phyloP scores from a whole-genome alignment of 805 yeast species.

The Blastobotrys mokoenaii region DNA sequence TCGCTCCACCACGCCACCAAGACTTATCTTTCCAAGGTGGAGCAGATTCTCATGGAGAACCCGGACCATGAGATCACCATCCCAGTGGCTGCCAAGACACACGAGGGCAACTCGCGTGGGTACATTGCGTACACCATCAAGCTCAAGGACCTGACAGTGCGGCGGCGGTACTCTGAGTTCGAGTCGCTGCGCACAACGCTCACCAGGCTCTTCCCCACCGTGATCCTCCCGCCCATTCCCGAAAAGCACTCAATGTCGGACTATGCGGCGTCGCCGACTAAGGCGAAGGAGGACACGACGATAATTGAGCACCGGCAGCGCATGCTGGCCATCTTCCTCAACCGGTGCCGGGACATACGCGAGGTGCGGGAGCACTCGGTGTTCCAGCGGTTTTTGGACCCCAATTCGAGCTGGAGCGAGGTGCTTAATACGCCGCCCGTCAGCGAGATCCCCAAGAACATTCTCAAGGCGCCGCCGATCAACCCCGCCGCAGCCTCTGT shows the following conservation, averaged over 20 bases:
- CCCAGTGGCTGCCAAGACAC: conserved; percentile 76
- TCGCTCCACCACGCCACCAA: conserved; percentile 1
- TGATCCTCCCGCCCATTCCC: conserved; percentile 90
- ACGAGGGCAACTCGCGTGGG: conserved; percentile 67
- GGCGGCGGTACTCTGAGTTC: conserved; percentile 88
- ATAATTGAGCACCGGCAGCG: conserved; percentile 63
- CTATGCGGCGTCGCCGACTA: conserved; percentile 37
- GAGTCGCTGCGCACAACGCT: conserved; percentile 70
- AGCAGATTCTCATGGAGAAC: conserved; percentile 25
- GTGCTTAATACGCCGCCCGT: conserved; percentile 52
- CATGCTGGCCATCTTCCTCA: conserved; percentile 66
- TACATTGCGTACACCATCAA: conserved; percentile 79
- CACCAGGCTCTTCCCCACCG: conserved; percentile 65
- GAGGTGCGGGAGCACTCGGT: conserved; percentile 51
- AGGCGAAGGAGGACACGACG: conserved; percentile 34
- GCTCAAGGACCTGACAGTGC: conserved; percentile 52
- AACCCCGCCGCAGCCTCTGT: conserved; percentile 49
- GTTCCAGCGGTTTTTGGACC: conserved; percentile 74
- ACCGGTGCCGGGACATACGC: conserved; percentile 55
- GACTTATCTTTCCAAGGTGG: conserved; percentile 24
- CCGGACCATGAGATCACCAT: conserved; percentile 38
- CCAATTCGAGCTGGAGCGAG: conserved; percentile 78
- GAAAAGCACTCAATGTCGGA: conserved; percentile 60
- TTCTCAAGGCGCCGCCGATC: conserved; percentile 53
- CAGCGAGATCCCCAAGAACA: conserved; percentile 42